Base-by-base conservation (phyloP, 1,284 basidiomycete genomes). In the Sporisorium sorghi region DNA sequence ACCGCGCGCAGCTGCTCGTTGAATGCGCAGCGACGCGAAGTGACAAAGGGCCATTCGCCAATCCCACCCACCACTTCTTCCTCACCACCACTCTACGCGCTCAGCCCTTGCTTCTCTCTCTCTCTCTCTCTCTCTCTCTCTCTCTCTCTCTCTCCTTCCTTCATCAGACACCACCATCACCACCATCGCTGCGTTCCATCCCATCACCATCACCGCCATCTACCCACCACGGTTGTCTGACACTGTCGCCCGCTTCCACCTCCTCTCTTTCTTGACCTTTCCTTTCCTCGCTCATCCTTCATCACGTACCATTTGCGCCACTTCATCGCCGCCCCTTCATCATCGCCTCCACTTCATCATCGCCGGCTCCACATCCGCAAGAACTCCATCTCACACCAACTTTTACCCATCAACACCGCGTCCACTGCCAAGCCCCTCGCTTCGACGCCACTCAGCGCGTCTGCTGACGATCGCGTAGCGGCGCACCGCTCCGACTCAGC, bases 1-100 rank as follows among this genome's bases (percentile, higher is more conserved):
- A 19, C 37, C 14, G 14, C 12, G 33, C 33, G 33, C 12, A 7
- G 6, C 33, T 35, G 33, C 33, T 40, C 7, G 3, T 40, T 40
- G 37, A 9, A 40, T 40, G 37, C 49, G 35, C 58, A 53, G 44
- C 58, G 58, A 61, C 46, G 58, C 58, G 46, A 47, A 23, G 44
- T 48, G 58, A 61, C 58, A 54, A 23, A n/a, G 42, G 4, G 39
- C 2, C 17, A 23, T 33, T 40, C 23, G 28, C 30, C 40, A 14
- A 24, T 39, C 7, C 10, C 5, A 14, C 19, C 17, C 47, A 30
- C 37, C 21, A 10, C 1, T 6, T 55, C 53, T 46, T 10, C 15
- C 10, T 35, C 23, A 30, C 28, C 28, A 7, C 5, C 28, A 7
- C n/a, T 32, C 26, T 26, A 9, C 7, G 17, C n/a, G 28, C 47